Conservation (phyloP, 805 yeast species). For the Saccharomycopsis babjevae region DNA sequence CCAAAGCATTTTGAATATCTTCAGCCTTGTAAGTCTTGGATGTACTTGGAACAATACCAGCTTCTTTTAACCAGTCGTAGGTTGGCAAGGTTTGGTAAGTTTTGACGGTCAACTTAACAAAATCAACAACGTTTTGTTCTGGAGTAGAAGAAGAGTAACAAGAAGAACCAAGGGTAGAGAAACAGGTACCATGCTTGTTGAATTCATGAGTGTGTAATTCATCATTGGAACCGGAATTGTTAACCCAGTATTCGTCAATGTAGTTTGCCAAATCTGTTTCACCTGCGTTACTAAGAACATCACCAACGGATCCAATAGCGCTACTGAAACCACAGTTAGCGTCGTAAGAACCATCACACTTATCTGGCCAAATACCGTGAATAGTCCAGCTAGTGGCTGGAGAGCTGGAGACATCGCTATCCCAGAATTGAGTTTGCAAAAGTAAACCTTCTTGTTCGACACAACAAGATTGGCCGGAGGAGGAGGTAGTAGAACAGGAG, state of each 20-base stretch:
- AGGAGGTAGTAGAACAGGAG: conserved; percentile 6
- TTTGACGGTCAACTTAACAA: conserved; percentile 41
- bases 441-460: conserved; percentile 43
- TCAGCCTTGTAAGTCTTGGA: conserved; percentile 44
- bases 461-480: conserved; percentile 7
- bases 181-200: conserved; percentile 91
- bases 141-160: conserved; percentile 3
- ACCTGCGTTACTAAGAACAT: conserved; percentile 5
- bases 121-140: conserved; percentile 24
- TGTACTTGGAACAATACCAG: conserved; percentile 61
- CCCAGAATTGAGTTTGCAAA: conserved; percentile 90
- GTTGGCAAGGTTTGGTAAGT: conserved; percentile 55
- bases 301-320: neutral
- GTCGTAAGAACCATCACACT: conserved; percentile 71
- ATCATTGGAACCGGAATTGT: conserved; percentile 55
- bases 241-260: conserved; percentile 63
- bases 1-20: conserved; percentile 44
- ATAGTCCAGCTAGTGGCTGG: conserved; percentile 62
- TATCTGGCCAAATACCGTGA: conserved; percentile 87
- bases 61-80: conserved; percentile 49
- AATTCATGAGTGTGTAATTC: conserved; percentile 81
- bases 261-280: conserved; percentile 29
- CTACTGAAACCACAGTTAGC: conserved; percentile 55
- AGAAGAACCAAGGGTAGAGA: conserved; percentile 47
- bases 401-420: conserved; percentile 53